Evolutionary conservation across 2,329 filamentous ascomycete species (phyloP).

Genomic region (Cercospora sp.): DNA sequence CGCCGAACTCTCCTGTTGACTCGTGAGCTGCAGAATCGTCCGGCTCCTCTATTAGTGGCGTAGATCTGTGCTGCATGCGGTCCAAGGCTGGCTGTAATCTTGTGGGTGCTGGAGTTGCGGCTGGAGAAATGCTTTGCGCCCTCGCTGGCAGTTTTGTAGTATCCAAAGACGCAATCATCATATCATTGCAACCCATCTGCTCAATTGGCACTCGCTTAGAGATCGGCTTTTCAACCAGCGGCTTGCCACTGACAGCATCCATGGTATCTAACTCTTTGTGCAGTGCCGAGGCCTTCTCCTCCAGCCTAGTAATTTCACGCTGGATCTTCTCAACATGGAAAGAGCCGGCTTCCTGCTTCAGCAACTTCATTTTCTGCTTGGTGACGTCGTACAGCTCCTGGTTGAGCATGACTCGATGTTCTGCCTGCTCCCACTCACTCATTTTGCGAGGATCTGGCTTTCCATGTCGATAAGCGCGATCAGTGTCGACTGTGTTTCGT

Average conservation of each 20-base stretch:
- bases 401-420: constrained; percentile 26
- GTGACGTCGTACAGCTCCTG: constrained; percentile 22
- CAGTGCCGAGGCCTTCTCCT: constrained; percentile 15
- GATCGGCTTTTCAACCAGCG: background rate
- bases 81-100: constrained; percentile 30
- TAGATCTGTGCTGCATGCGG: constrained; percentile 33
- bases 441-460: constrained; percentile 23
- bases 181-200: constrained; percentile 10
- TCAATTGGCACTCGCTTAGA: constrained; percentile 4
- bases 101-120: background rate
- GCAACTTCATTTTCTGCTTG: constrained; percentile 22
- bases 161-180: background rate
- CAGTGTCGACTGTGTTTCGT: background rate
- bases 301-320: constrained; percentile 30
- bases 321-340: constrained; percentile 35
- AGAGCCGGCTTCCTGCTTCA: constrained; percentile 22
- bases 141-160: constrained; percentile 4
- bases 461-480: constrained; percentile 19
- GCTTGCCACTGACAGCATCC: constrained; percentile 9
- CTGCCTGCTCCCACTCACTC: constrained; percentile 31
- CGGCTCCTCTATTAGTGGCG: constrained; percentile 23
- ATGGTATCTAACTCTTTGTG: constrained; percentile 14
- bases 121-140: constrained; percentile 6
- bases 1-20: constrained; percentile 33
- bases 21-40: constrained; percentile 39